phyloP scores from a whole-genome alignment of 371 early-diverging fungal genomes.

The Mucor plumbeus region DNA sequence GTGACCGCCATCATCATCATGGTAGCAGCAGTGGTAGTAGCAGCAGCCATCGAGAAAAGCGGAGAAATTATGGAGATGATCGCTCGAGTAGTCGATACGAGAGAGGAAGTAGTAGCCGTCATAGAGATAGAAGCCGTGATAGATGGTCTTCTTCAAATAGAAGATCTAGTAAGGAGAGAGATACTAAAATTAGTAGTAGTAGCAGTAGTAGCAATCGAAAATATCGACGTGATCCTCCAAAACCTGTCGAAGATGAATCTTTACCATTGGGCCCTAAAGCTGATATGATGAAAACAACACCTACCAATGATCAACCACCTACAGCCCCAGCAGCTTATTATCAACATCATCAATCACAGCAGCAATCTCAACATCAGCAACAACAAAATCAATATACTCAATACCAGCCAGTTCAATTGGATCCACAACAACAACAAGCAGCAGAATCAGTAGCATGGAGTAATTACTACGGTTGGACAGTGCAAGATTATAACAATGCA shows the following conservation, averaged over 20 bases:
- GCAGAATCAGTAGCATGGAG: conserved; percentile 26
- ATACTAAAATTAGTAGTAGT: conserved; percentile 7
- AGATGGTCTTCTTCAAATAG: conserved; percentile 17
- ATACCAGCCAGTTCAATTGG: conserved; percentile 8
- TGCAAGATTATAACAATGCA: conserved; percentile 22
- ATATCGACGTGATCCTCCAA: conserved; percentile 16
- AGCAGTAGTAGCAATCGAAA: conserved; percentile 11
- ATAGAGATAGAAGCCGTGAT: conserved; percentile 20
- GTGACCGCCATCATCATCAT: conserved; percentile 13
- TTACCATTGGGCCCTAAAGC: conserved; percentile 26
- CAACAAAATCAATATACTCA: conserved; percentile 1
- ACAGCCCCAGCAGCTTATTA: conserved; percentile 34
- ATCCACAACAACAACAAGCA: conserved; percentile 13
- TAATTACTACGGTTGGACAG: conserved; percentile 31
- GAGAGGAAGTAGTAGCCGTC: conserved; percentile 16
- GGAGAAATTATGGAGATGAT: conserved; percentile 31
- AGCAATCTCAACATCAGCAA: conserved; percentile 11
- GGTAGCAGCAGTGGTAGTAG: conserved; percentile 15
- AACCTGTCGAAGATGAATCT: background rate
- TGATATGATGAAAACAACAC: background rate
- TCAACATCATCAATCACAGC: conserved; percentile 8
- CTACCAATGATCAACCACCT: conserved; percentile 21
- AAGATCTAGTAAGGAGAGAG: conserved; percentile 29
- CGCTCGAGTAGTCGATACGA: conserved; percentile 17
- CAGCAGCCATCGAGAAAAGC: conserved; percentile 29